phyloP scores from a whole-genome alignment of 208 protist species.

The Leishmania braziliensis region DNA sequence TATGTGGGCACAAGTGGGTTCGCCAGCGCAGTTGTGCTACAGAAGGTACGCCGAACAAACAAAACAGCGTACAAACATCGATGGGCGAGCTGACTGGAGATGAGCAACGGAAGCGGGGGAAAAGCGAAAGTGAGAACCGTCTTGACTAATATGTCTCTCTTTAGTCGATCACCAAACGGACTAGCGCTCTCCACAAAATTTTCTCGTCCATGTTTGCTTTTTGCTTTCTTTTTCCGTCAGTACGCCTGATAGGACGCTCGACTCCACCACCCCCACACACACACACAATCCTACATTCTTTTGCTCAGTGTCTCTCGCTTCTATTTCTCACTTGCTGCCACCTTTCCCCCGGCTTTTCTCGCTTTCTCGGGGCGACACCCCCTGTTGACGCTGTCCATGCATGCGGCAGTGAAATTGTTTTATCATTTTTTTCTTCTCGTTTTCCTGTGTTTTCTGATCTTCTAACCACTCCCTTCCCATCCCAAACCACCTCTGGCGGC shows the following conservation, averaged over 20 bases:
- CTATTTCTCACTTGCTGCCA: neutral
- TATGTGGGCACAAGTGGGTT: neutral
- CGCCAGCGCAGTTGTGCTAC: neutral
- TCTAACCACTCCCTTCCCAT: neutral
- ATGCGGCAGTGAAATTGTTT: neutral
- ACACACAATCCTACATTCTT: neutral
- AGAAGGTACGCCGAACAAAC: neutral
- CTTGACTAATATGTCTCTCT: neutral
- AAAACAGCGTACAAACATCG: neutral
- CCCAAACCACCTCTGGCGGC: neutral
- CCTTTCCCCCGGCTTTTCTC: neutral
- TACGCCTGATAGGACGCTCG: neutral
- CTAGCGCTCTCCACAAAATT: neutral
- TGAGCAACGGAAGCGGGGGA: neutral
- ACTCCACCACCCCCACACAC: neutral
- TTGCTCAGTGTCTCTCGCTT: neutral
- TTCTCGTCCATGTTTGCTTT: neutral
- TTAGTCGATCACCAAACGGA: neutral
- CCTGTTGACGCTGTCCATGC: neutral
- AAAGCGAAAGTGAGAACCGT: neutral
- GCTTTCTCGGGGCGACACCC: neutral
- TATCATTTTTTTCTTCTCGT: constrained; percentile 6
- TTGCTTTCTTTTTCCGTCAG: neutral
- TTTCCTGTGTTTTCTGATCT: neutral
- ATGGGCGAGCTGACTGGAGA: neutral